Conservation (phyloP, 352 stramenopile species). For the Globisporangium nunn region DNA sequence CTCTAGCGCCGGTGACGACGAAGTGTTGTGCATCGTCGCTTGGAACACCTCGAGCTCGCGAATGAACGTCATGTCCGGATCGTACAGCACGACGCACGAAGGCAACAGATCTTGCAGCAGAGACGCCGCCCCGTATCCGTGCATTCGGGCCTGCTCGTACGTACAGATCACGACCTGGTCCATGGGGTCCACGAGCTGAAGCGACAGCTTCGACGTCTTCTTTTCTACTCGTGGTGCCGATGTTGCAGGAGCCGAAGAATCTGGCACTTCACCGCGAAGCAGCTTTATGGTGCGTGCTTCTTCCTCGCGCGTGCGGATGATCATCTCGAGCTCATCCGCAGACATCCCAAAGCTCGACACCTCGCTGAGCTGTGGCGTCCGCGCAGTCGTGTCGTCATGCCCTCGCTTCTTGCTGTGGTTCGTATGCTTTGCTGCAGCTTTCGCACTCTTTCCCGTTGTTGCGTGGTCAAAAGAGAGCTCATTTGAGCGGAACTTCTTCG, state of each 20-base stretch:
- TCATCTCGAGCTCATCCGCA: constrained; percentile 52
- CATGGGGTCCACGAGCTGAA: constrained; percentile 40
- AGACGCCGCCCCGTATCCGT: constrained; percentile 44
- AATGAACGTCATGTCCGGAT: constrained; percentile 93
- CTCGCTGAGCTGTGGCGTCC: constrained; percentile 19
- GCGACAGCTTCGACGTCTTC: constrained; percentile 25
- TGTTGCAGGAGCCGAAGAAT: background rate
- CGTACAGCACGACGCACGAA: constrained; percentile 91
- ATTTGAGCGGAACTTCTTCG: constrained; percentile 36
- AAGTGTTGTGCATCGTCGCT: constrained; percentile 26
- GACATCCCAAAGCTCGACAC: constrained; percentile 72
- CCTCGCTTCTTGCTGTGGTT: constrained; percentile 16
- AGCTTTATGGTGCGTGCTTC: constrained; percentile 15
- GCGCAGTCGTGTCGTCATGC: background rate
- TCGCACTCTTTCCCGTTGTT: constrained; percentile 11
- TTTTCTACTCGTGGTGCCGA: background rate
- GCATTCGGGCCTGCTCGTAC: constrained; percentile 67
- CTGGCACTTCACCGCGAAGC: background rate
- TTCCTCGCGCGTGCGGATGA: constrained; percentile 17
- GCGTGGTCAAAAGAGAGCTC: constrained; percentile 29
- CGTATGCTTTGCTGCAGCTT: constrained; percentile 6
- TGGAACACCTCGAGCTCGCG: constrained; percentile 93
- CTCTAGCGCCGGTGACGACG: constrained; percentile 30
- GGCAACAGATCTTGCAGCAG: constrained; percentile 90
- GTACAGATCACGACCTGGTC: constrained; percentile 69